Conservation (phyloP, 2,329 filamentous ascomycete genomes). For the Escovopsis weberi region DNA sequence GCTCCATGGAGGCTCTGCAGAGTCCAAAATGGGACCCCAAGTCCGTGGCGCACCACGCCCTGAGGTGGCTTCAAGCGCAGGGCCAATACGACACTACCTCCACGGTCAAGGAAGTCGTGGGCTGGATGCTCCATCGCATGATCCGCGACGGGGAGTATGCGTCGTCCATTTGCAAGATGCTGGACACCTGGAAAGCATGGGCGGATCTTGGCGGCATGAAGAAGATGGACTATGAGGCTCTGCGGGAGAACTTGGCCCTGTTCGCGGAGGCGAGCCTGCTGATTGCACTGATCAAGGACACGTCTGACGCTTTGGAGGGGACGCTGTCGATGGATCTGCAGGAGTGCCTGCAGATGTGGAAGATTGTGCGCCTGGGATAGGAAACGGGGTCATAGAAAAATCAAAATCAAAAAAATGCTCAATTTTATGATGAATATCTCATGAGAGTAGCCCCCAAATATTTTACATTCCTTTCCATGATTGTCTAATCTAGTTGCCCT, state of each 20-base stretch:
- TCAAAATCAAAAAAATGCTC: too few relatives aligned
- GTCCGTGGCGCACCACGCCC: slow-evolving; percentile 28
- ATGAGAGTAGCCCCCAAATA: background rate
- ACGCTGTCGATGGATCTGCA: slow-evolving; percentile 37
- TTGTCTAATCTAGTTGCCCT: slow-evolving; percentile 22
- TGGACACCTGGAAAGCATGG: slow-evolving; percentile 41
- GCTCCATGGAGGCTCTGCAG: slow-evolving; percentile 34
- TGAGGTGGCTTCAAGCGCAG: slow-evolving; percentile 28
- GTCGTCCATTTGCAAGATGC: slow-evolving; percentile 23
- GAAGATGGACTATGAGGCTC: slow-evolving; percentile 25
- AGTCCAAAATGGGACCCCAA: slow-evolving; percentile 37
- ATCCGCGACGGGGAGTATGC: slow-evolving; percentile 33
- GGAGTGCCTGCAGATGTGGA: slow-evolving; percentile 40
- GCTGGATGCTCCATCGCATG: slow-evolving; percentile 36
- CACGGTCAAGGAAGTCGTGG: slow-evolving; percentile 26
- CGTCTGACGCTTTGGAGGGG: slow-evolving; percentile 30
- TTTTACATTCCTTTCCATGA: background rate
- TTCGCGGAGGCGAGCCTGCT: slow-evolving; percentile 36
- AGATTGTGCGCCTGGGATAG: slow-evolving; percentile 34
- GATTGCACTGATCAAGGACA: slow-evolving; percentile 32
- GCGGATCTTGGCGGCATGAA: slow-evolving; percentile 40
- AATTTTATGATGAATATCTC: too few relatives aligned
- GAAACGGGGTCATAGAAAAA: background rate
- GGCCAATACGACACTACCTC: slow-evolving; percentile 12
- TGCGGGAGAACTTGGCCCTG: slow-evolving; percentile 22